Conservation (phyloP, 805 yeast genomes). For the Komagataella phaffii region DNA sequence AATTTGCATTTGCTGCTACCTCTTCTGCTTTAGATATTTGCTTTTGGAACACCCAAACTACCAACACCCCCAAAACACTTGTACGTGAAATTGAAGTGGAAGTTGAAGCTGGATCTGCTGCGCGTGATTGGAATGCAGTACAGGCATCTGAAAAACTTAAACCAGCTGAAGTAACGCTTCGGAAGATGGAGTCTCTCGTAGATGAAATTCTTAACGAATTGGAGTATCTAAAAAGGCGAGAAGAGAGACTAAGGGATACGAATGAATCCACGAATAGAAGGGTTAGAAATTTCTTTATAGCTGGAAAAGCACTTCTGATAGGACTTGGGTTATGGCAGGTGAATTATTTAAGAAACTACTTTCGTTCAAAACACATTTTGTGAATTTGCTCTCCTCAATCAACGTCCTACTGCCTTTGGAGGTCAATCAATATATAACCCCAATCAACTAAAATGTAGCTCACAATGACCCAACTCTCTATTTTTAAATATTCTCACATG, state of each 20-base stretch:
- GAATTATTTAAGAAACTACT: constrained; percentile 81
- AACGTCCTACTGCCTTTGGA: background rate
- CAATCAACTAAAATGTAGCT: background rate
- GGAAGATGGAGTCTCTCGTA: constrained; percentile 75
- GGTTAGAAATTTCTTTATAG: constrained; percentile 74
- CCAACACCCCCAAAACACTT: constrained; percentile 26
- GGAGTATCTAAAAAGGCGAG: constrained; percentile 76
- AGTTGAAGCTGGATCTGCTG: constrained; percentile 91
- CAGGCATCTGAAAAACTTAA: constrained; percentile 88
- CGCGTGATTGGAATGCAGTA: constrained; percentile 93
- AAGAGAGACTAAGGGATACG: constrained; percentile 88
- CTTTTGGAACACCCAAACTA: constrained; percentile 50
- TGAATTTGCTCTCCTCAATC: constrained; percentile 8
- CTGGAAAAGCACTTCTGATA: constrained; percentile 54
- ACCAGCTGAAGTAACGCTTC: constrained; percentile 84
- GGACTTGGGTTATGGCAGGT: constrained; percentile 89
- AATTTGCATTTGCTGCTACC: constrained; percentile 78
- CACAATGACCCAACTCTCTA: background rate
- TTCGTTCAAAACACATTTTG: constrained; percentile 73
- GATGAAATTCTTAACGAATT: constrained; percentile 72
- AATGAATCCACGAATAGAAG: constrained; percentile 93
- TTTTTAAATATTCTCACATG: background rate
- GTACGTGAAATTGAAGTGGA: constrained; percentile 76
- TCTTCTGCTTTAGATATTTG: constrained; percentile 83
- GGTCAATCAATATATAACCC: background rate